These are phyloP conservation scores for Ulota crispa DNA, from an alignment of 225 moss, liverwort and hornwort genomes.

Conservation along the genomic window DNA sequence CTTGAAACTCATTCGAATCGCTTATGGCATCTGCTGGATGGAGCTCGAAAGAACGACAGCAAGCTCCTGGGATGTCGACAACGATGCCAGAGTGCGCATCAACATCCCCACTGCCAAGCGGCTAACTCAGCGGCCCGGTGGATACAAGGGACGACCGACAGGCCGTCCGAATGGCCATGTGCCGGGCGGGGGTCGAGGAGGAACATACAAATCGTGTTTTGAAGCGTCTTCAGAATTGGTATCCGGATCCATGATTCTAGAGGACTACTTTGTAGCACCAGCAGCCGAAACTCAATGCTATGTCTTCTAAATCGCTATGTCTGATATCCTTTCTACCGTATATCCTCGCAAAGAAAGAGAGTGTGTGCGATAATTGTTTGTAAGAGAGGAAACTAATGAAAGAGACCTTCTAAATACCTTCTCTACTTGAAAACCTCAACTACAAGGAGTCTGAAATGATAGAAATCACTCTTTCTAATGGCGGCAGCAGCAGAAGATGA, in stretches of 20 bases:
- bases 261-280: not conserved
- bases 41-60: not conserved
- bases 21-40: not conserved
- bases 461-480: not conserved
- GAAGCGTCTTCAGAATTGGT: not conserved
- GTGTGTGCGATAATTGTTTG: not conserved
- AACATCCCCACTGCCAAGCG: not conserved
- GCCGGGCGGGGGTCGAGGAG: not conserved
- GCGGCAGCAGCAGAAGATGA: not conserved
- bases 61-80: constrained; percentile 5
- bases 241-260: not conserved
- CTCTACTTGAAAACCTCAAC: not conserved
- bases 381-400: not conserved
- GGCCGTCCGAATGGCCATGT: not conserved
- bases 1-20: not conserved
- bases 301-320: not conserved
- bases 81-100: not conserved
- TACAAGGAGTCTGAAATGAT: not conserved
- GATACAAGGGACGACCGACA: not conserved
- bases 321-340: not conserved
- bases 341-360: not conserved
- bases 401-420: not conserved
- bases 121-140: not conserved
- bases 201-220: not conserved
- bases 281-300: not conserved